phyloP scores from a whole-genome alignment of 116 monocot genomes.

The Dioscorea cayenensis region DNA sequence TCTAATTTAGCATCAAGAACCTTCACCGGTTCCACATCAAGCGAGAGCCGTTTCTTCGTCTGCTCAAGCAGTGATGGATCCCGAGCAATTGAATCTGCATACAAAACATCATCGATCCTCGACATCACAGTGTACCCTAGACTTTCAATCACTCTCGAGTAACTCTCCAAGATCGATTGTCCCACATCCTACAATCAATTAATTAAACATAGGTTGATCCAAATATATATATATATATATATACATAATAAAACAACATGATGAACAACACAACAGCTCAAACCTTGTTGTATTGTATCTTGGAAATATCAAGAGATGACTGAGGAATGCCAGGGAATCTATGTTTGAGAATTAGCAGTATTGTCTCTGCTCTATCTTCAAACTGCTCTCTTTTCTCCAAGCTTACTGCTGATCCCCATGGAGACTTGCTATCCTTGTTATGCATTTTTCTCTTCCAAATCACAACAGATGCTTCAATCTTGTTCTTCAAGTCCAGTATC shows the following conservation, averaged over 20 bases:
- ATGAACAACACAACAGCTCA: not conserved
- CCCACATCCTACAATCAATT: constrained; percentile 54
- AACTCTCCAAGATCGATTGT: constrained; percentile 79
- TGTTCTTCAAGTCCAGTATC: constrained; percentile 86
- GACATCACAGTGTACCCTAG: constrained; percentile 71
- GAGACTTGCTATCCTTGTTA: constrained; percentile 68
- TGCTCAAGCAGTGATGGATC: constrained; percentile 22
- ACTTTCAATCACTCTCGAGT: constrained; percentile 73
- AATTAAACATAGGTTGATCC: not conserved
- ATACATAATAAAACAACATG: not conserved
- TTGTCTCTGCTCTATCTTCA: constrained; percentile 86
- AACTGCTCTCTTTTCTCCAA: constrained; percentile 88
- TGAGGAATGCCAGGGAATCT: constrained; percentile 87
- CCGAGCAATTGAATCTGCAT: constrained; percentile 31
- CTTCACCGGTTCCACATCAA: constrained; percentile 13
- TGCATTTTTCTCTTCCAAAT: constrained; percentile 97
- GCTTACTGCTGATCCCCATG: constrained; percentile 77
- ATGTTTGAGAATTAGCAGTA: constrained; percentile 75
- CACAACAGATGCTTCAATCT: constrained; percentile 77
- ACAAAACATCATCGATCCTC: constrained; percentile 59
- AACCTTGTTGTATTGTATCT: constrained; percentile 83
- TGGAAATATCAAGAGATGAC: constrained; percentile 76
- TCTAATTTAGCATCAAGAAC: constrained; percentile 47
- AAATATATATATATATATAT: not conserved
- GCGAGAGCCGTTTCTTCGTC: constrained; percentile 7